Evolutionary conservation across 345 rosid genomes (phyloP).

Genomic region (Trapa bicornis): DNA sequence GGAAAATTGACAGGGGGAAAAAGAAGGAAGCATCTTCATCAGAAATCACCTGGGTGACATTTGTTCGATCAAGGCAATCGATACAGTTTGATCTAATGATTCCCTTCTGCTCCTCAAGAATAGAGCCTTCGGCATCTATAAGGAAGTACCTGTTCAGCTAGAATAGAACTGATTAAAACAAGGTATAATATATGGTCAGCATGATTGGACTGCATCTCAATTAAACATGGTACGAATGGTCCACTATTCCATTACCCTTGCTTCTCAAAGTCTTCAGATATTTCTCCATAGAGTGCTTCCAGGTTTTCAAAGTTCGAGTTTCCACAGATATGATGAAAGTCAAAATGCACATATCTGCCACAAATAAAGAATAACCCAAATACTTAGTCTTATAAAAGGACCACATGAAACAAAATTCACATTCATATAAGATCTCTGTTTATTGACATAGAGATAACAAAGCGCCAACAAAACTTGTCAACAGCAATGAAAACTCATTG

Average conservation of each 20-base stretch:
- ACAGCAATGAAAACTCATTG: neutral
- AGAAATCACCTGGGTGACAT: slow-evolving; percentile 78
- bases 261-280: slow-evolving; percentile 58
- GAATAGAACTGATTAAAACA: slow-evolving; percentile 29
- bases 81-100: slow-evolving; percentile 84
- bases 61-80: slow-evolving; percentile 95
- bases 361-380: neutral
- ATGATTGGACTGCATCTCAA: slow-evolving; percentile 10
- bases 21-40: neutral
- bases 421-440: neutral
- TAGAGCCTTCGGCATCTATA: slow-evolving; percentile 49
- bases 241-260: slow-evolving; percentile 54
- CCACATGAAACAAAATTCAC: neutral
- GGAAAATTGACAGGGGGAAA: neutral
- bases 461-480: too few species aligned
- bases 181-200: slow-evolving; percentile 24
- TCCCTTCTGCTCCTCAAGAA: slow-evolving; percentile 82
- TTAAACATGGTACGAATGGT: neutral
- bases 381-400: neutral
- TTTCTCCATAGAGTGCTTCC: slow-evolving; percentile 53
- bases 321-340: slow-evolving; percentile 82
- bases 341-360: slow-evolving; percentile 72
- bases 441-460: neutral
- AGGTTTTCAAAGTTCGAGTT: slow-evolving; percentile 69
- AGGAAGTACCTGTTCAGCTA: slow-evolving; percentile 84